phyloP scores from a whole-genome alignment of 768 basidiomycete genomes.

The Mycena vulgaris region DNA sequence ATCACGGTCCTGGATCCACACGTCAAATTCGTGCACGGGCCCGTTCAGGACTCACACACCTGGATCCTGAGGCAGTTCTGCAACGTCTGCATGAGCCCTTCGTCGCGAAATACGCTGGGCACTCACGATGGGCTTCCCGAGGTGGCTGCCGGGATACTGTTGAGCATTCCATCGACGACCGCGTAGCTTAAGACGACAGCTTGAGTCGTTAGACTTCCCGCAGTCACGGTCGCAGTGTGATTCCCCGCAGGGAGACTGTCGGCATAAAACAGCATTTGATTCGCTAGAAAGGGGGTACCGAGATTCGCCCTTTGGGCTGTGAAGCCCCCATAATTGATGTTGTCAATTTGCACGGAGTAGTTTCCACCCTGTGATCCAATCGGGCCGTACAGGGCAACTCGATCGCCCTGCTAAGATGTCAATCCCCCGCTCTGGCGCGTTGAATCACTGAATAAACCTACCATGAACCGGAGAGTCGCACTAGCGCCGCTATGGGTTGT shows the following conservation, averaged over 20 bases:
- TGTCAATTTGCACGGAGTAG: slow-evolving; percentile 11
- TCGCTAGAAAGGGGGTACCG: not conserved
- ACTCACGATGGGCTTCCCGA: not conserved
- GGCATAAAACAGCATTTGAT: slow-evolving; percentile 24
- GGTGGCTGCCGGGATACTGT: not conserved
- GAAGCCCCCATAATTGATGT: not conserved
- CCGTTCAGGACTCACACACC: no score
- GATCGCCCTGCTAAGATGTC: slow-evolving; percentile 26
- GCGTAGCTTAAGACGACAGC: not conserved
- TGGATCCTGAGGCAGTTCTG: no score
- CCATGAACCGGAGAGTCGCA: no score
- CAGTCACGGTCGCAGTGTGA: not conserved
- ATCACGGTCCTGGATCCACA: no score
- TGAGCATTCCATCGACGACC: not conserved
- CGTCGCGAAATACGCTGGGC: not conserved
- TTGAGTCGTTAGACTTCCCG: not conserved
- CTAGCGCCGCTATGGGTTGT: no score
- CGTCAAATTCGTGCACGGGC: no score
- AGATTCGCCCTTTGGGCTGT: not conserved
- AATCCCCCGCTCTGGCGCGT: no score
- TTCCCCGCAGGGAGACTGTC: slow-evolving; percentile 3
- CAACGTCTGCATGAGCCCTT: no score
- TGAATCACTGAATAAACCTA: no score
- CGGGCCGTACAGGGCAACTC: slow-evolving; percentile 26
- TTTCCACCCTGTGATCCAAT: slow-evolving; percentile 17